Evolutionary conservation across 306 rosid genomes (phyloP).

Genomic region (Datisca glomerata): DNA sequence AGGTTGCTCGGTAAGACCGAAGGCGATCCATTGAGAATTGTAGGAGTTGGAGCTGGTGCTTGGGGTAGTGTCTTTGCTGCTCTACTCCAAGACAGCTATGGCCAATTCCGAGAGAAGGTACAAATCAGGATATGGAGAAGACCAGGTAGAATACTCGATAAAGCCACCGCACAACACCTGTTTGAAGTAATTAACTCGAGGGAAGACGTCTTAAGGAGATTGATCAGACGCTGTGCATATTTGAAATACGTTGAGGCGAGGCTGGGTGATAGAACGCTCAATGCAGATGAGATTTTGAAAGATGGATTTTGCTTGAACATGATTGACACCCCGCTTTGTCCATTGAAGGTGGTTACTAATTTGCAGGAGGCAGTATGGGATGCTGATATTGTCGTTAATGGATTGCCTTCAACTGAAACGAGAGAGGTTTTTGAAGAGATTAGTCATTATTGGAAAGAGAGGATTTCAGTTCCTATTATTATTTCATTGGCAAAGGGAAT

Average conservation of each 20-base stretch:
- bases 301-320: slow-evolving; percentile 92
- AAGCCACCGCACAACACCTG: slow-evolving; percentile 67
- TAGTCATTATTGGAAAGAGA: slow-evolving; percentile 79
- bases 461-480: slow-evolving; percentile 66
- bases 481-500: slow-evolving; percentile 83
- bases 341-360: slow-evolving; percentile 80
- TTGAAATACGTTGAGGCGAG: slow-evolving; percentile 87
- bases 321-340: slow-evolving; percentile 89
- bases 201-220: slow-evolving; percentile 79
- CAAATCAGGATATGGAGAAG: slow-evolving; percentile 87
- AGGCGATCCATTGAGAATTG: slow-evolving; percentile 73
- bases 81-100: slow-evolving; percentile 64
- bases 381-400: slow-evolving; percentile 94
- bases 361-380: slow-evolving; percentile 99
- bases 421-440: slow-evolving; percentile 80
- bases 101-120: slow-evolving; percentile 68
- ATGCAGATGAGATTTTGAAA: slow-evolving; percentile 82
- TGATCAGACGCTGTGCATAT: slow-evolving; percentile 79
- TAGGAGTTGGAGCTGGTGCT: slow-evolving; percentile 90
- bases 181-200: slow-evolving; percentile 82
- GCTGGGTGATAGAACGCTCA: slow-evolving; percentile 73
- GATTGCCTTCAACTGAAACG: slow-evolving; percentile 88
- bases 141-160: slow-evolving; percentile 54
- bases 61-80: slow-evolving; percentile 96
- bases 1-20: slow-evolving; percentile 30